phyloP scores from a whole-genome alignment of 352 stramenopile species.

The Phytophthora hibernalis region DNA sequence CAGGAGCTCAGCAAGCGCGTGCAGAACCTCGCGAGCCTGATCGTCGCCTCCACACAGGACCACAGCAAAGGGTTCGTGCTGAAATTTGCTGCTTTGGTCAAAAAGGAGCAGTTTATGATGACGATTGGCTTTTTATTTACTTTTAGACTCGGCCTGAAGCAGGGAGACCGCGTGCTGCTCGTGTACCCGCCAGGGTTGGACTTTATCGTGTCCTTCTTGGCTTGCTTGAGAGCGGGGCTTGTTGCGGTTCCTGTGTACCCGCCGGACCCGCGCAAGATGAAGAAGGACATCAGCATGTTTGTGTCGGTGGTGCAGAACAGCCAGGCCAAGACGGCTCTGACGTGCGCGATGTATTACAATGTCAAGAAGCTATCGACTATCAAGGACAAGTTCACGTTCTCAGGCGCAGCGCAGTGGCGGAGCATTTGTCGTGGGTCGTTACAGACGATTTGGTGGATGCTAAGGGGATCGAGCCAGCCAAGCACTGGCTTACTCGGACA shows the following conservation, averaged over 20 bases:
- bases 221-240: conserved; percentile 93
- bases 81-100: background rate
- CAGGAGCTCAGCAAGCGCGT: conserved; percentile 76
- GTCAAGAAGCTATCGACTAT: conserved; percentile 92
- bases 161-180: conserved; percentile 91
- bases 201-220: conserved; percentile 98
- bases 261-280: conserved; percentile 93
- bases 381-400: conserved; percentile 86
- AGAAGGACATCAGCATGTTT: conserved; percentile 97
- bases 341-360: conserved; percentile 93
- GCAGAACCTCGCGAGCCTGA: conserved; percentile 73
- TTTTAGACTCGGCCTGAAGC: conserved; percentile 61
- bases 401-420: conserved; percentile 73
- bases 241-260: conserved; percentile 94
- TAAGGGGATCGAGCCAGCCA: conserved; percentile 51
- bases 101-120: background rate
- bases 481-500: conserved; percentile 50
- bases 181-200: conserved; percentile 98
- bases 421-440: conserved; percentile 89
- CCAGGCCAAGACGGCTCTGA: conserved; percentile 94
- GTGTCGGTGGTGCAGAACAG: conserved; percentile 92
- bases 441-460: conserved; percentile 76
- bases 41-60: conserved; percentile 55
- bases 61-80: conserved; percentile 69
- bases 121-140: conserved; percentile 12